These are phyloP conservation scores for Ceriops zippeliana DNA, from an alignment of 345 rosid species.

Conservation along the genomic window DNA sequence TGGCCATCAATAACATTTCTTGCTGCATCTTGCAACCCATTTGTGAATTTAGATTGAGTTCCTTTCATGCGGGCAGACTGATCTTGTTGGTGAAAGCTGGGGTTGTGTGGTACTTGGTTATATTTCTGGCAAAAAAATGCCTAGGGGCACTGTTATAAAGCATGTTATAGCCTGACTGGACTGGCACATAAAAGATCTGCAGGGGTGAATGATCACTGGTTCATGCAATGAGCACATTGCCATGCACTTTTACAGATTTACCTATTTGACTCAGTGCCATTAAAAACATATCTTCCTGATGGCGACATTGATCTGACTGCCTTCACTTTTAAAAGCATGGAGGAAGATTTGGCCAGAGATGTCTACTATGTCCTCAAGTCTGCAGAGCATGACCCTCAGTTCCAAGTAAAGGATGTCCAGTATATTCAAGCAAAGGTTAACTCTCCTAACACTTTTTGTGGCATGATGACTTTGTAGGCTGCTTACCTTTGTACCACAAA, in stretches of 20 bases:
- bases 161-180: slow-evolving; percentile 3
- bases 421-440: slow-evolving; percentile 34
- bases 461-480: slow-evolving; percentile 1
- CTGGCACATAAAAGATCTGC: neutral
- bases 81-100: neutral
- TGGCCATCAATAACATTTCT: no score
- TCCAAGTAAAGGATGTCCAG: slow-evolving; percentile 22
- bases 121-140: neutral
- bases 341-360: slow-evolving; percentile 27
- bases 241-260: slow-evolving; percentile 17
- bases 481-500: neutral
- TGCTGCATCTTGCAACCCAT: no score
- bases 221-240: slow-evolving; percentile 14
- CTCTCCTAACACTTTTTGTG: slow-evolving; percentile 14
- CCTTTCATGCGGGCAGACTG: neutral
- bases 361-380: slow-evolving; percentile 19
- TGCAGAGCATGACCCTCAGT: slow-evolving; percentile 14
- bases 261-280: slow-evolving; percentile 29
- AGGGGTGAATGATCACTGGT: neutral
- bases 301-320: slow-evolving; percentile 33
- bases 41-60: neutral
- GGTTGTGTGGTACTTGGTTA: neutral
- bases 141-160: neutral
- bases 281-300: slow-evolving; percentile 36
- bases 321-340: slow-evolving; percentile 17